Conservation (phyloP, 805 yeast genomes). For the Saccharomycopsis vini region DNA sequence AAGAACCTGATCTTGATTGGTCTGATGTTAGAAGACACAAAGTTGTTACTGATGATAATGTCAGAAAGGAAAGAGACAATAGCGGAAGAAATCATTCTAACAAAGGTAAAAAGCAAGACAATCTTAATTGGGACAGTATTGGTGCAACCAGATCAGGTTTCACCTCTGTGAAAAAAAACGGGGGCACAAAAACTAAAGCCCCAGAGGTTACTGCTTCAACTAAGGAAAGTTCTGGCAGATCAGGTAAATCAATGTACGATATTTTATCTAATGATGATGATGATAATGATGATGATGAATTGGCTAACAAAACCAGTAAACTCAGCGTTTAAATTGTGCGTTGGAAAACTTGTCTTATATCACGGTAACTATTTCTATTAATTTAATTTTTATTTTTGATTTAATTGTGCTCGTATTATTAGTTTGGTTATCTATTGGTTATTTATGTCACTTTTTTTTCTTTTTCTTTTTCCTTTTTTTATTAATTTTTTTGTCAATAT, state of each 20-base stretch:
- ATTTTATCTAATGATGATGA: slow-evolving; percentile 46
- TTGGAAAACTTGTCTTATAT: background rate
- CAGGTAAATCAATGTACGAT: slow-evolving; percentile 36
- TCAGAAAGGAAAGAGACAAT: too few species aligned
- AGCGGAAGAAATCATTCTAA: background rate
- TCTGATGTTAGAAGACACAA: background rate
- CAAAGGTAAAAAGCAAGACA: background rate
- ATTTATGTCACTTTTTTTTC: background rate
- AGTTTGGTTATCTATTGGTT: background rate
- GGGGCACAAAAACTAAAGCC: background rate
- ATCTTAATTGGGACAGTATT: slow-evolving; percentile 9
- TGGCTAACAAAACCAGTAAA: slow-evolving; percentile 14
- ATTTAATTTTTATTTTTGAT: background rate
- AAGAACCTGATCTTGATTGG: slow-evolving; percentile 19
- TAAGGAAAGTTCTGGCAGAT: slow-evolving; percentile 18
- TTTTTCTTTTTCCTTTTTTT: background rate
- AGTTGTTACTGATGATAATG: background rate
- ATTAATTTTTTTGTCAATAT: background rate
- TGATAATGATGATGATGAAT: background rate
- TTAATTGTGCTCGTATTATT: background rate
- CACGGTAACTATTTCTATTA: background rate
- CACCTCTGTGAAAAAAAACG: background rate
- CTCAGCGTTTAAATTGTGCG: background rate
- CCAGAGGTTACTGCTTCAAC: slow-evolving; percentile 20
- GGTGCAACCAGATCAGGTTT: background rate